Percentiles rank a stretch among this genome's conserved stretches.
These are phyloP conservation scores for Yamadazyma oceani DNA, from an alignment of 1,139 yeast genomes.

Conservation along the genomic window DNA sequence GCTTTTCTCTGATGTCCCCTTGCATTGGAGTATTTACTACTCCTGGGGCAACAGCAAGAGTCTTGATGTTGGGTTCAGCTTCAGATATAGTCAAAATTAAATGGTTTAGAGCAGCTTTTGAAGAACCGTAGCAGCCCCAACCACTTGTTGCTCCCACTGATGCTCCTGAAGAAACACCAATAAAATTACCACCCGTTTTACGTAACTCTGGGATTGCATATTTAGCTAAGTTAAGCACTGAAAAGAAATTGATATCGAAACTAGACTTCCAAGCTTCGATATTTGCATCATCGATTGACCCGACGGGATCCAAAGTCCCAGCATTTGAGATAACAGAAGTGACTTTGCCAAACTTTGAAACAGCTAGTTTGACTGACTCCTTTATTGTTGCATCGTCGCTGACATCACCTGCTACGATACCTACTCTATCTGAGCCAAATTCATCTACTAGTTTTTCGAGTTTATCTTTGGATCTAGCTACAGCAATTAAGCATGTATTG, in stretches of 20 bases:
- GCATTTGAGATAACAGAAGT: constrained; percentile 83
- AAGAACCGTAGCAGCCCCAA: constrained; percentile 89
- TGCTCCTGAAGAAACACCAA: constrained; percentile 89
- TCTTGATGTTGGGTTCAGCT: constrained; percentile 61
- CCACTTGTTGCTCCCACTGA: constrained; percentile 59
- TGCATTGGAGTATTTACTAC: constrained; percentile 93
- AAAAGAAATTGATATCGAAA: constrained; percentile 77
- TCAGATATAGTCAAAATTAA: constrained; percentile 62
- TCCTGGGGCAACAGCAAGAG: constrained; percentile 86
- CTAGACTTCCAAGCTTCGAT: constrained; percentile 59
- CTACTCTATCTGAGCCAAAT: constrained; percentile 52
- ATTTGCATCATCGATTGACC: constrained; percentile 49
- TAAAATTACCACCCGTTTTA: constrained; percentile 55
- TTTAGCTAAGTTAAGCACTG: constrained; percentile 64
- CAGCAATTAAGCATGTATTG: constrained; percentile 57
- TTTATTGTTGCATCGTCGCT: constrained; percentile 35
- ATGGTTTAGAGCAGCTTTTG: constrained; percentile 88
- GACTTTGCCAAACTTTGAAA: constrained; percentile 55
- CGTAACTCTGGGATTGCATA: constrained; percentile 60
- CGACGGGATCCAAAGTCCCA: constrained; percentile 83
- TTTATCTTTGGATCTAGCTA: constrained; percentile 63
- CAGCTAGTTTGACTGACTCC: constrained; percentile 48
- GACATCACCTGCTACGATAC: constrained; percentile 68
- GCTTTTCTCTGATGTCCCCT: constrained; percentile 61
- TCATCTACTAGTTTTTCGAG: constrained; percentile 42